A percentile compares a stretch with the other conserved stretches of the same genome.
phyloP scores from a whole-genome alignment of 2,329 filamentous ascomycete genomes.

The Xylaria sp. region DNA sequence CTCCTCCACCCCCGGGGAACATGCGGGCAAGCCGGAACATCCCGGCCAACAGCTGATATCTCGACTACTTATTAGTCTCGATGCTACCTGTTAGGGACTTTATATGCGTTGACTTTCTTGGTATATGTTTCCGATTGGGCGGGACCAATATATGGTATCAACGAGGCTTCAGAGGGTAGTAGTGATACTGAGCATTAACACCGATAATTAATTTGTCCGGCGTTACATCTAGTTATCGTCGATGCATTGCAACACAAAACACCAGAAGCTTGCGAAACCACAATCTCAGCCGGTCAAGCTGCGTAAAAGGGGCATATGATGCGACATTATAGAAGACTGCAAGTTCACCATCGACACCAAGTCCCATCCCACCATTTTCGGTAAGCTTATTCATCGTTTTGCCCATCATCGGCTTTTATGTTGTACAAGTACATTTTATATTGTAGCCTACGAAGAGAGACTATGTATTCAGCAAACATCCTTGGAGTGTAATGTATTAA shows the following conservation, averaged over 20 bases:
- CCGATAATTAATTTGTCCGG: not conserved
- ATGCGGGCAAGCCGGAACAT: not conserved
- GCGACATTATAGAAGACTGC: not conserved
- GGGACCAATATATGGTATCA: not conserved
- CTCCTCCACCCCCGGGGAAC: not conserved
- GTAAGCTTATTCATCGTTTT: conserved; percentile 9
- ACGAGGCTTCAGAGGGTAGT: conserved; percentile 8
- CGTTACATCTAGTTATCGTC: conserved; percentile 10
- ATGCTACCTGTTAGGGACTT: not conserved
- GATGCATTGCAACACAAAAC: conserved; percentile 22
- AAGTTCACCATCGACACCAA: not conserved
- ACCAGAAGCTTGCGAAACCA: not conserved
- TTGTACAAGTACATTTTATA: too few relatives aligned
- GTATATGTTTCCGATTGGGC: not conserved
- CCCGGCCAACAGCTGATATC: not conserved
- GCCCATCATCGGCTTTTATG: not conserved
- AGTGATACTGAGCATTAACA: not conserved
- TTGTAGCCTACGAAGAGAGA: conserved; percentile 67
- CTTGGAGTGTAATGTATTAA: not conserved
- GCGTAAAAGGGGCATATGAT: not conserved
- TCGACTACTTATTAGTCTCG: not conserved
- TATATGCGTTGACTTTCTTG: not conserved
- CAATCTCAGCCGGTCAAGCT: not conserved
- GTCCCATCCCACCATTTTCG: conserved; percentile 1
- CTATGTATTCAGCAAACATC: conserved; percentile 50